phyloP scores from a whole-genome alignment of 495 filamentous ascomycete species.

The Daldinia caldariorum region DNA sequence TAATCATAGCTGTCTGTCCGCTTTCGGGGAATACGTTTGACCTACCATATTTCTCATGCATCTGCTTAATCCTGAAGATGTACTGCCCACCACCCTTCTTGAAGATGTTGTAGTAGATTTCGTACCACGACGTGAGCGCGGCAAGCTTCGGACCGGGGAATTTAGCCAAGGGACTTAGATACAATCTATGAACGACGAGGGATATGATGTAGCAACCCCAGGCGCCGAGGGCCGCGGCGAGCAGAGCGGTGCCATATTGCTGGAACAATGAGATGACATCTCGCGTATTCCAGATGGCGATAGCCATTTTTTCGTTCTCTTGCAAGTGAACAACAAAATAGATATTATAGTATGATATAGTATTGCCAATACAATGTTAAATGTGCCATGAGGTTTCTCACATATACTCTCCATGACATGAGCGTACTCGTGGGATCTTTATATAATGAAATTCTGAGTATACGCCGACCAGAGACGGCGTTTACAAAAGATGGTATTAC shows the following conservation, averaged over 20 bases:
- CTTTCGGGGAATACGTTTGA: neutral
- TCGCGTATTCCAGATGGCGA: constrained; percentile 5
- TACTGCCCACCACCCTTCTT: constrained; percentile 16
- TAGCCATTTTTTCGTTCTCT: neutral
- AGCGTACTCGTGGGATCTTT: neutral
- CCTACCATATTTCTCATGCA: constrained; percentile 14
- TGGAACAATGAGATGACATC: constrained; percentile 2
- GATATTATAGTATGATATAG: neutral
- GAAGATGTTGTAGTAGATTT: constrained; percentile 13
- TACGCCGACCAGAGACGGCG: neutral
- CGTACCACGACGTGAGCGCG: constrained; percentile 11
- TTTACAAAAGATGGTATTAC: neutral
- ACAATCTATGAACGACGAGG: constrained; percentile 10
- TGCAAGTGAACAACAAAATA: neutral
- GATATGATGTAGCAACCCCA: neutral
- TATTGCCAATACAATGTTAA: neutral
- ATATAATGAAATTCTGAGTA: neutral
- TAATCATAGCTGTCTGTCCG: neutral
- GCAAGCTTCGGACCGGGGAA: constrained; percentile 20
- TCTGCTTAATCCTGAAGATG: constrained; percentile 17
- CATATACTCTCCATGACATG: neutral
- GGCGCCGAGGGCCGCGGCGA: neutral
- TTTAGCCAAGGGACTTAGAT: constrained; percentile 7
- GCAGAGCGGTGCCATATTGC: neutral
- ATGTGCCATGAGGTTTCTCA: neutral